phyloP scores from a whole-genome alignment of 306 rosid species.

The Inga leiocalycina region DNA sequence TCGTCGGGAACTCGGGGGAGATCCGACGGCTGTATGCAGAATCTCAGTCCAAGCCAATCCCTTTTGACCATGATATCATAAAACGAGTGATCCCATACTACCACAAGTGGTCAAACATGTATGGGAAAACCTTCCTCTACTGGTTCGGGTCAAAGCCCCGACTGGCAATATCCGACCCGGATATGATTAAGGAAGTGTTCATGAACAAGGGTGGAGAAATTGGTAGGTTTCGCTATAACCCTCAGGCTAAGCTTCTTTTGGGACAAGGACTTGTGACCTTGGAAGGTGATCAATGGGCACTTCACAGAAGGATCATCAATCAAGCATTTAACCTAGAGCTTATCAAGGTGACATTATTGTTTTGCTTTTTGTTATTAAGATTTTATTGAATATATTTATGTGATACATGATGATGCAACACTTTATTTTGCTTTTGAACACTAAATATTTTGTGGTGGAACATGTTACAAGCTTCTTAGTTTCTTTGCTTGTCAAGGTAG shows the following conservation, averaged over 20 bases:
- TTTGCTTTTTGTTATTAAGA: background rate
- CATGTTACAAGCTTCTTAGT: background rate
- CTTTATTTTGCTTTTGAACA: background rate
- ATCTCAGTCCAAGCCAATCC: conserved; percentile 38
- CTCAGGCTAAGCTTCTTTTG: conserved; percentile 51
- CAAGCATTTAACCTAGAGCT: conserved; percentile 60
- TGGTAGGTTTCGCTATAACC: conserved; percentile 37
- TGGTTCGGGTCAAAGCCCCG: conserved; percentile 79
- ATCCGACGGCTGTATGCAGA: conserved; percentile 50
- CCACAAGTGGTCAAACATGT: conserved; percentile 58
- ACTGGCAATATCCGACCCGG: conserved; percentile 68
- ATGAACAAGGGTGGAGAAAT: conserved; percentile 46
- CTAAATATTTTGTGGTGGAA: too few relatives aligned
- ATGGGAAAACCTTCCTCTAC: conserved; percentile 65
- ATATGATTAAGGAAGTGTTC: conserved; percentile 63
- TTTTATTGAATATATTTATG: background rate
- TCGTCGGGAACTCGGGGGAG: conserved; percentile 62
- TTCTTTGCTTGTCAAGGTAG: background rate
- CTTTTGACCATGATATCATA: conserved; percentile 55
- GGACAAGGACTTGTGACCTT: conserved; percentile 64
- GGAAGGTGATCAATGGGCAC: conserved; percentile 56
- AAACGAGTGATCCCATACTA: conserved; percentile 55
- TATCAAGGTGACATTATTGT: conserved; percentile 49
- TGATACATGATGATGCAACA: background rate
- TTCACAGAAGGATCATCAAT: conserved; percentile 61